Evolutionary conservation across 78 protist species (phyloP), one percentile per base, ranked within the genome.

Genomic region (Planoprotostelium fungivorum): DNA sequence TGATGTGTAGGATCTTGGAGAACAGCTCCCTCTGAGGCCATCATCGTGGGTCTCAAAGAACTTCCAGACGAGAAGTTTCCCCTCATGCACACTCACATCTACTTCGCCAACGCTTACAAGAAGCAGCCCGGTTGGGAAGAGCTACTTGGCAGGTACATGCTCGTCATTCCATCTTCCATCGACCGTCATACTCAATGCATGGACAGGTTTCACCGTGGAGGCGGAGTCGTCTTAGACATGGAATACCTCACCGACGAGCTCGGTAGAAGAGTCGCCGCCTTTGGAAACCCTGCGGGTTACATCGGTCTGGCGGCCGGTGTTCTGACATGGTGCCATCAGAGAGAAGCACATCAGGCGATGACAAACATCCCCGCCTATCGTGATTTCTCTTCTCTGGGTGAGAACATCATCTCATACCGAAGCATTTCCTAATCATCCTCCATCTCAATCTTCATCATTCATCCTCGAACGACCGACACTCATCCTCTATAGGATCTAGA

Each of bases 1-100:
- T 37, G 34, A 5, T n/a, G n/a, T 25, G 63, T 87, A 0, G 91
- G 91, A 29, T 63, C 92, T 28, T 96, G 97, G 97, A 1, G 34
- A 9, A 28, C 9, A 10, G 96, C 94, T 0, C 91, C 90, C 35
- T 37, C 28, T 10, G 95, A 89, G 9, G 91, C 93, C 28, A 35
- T 37, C 63, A 83, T 95, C 84, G 36, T 93, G 37, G 96, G 95
- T 0, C 94, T 96, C 35, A 96, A 96, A 86, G 97, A 96, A 84
- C 92, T 96, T 36, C 97, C 97, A 9, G 97, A 93, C 39, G 89
- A 84, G 35, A 93, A 89, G 34, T 0, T 89, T 28, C 87, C 87
- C 16, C 87, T 85, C n/a, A 37, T 85, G 37, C 87, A 85, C 16
- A 35, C 63, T 16, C 87, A 85, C 37, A 37, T 85, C 16, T 85